Conservation (phyloP, 2,329 filamentous ascomycete genomes). For the Pleomassaria siparia region DNA sequence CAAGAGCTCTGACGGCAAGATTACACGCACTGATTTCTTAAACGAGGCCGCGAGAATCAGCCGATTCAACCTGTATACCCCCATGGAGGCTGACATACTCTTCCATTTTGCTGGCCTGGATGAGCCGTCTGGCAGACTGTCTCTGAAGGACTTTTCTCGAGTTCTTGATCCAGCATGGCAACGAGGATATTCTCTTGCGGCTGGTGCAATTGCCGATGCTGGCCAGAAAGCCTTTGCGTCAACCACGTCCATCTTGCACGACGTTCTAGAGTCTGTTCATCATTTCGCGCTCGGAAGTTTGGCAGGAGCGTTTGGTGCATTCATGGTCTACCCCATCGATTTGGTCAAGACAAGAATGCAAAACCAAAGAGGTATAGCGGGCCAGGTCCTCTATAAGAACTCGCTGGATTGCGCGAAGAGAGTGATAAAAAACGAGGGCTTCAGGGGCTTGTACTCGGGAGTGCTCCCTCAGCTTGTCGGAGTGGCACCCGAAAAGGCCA, state of each 20-base stretch:
- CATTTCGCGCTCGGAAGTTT: constrained; percentile 88
- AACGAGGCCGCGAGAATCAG: constrained; percentile 90
- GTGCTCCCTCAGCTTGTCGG: constrained; percentile 93
- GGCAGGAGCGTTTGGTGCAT: constrained; percentile 95
- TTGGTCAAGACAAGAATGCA: constrained; percentile 98
- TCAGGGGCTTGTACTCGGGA: constrained; percentile 88
- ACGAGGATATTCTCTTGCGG: constrained; percentile 62
- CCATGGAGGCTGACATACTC: constrained; percentile 97
- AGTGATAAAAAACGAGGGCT: constrained; percentile 88
- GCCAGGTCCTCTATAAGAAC: constrained; percentile 93
- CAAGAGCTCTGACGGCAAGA: constrained; percentile 86
- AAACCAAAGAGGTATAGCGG: constrained; percentile 83
- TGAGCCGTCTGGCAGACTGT: constrained; percentile 81
- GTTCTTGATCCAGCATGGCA: constrained; percentile 94
- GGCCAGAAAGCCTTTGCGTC: constrained; percentile 58
- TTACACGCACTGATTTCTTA: constrained; percentile 90
- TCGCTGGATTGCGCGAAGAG: constrained; percentile 94
- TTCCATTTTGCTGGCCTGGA: constrained; percentile 98
- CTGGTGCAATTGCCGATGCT: constrained; percentile 51
- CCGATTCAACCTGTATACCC: constrained; percentile 93
- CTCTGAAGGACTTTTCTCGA: constrained; percentile 84
- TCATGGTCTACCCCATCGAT: constrained; percentile 99
- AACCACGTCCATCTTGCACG: constrained; percentile 61
- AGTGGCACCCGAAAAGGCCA: constrained; percentile 98
- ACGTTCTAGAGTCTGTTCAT: constrained; percentile 75